Evolutionary conservation across 2,329 filamentous ascomycete genomes (phyloP), one percentile per base, ranked within the genome.

Genomic region (Pseudogymnoascus destructans): DNA sequence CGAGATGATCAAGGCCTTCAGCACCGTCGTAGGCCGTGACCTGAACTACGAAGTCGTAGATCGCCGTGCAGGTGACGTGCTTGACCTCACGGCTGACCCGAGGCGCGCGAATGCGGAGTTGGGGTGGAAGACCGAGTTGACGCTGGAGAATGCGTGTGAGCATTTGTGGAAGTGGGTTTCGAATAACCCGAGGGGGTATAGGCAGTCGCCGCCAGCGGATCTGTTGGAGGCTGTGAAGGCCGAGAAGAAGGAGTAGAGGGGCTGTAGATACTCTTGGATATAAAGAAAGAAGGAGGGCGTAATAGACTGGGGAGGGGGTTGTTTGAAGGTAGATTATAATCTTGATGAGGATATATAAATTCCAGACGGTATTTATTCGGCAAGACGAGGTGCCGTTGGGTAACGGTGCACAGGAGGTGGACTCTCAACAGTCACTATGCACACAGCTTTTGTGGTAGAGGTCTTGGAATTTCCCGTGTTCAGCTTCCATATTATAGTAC

Each of bases 121-220:
- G 58, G 77, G 83, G 63, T 98, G 93, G 93, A 91, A 91, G 78
- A 91, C 93, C 1, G 81, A 95, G 75, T 78, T 86, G 60, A 91
- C 87, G 17, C 82, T 98, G 70, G 92, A 97, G 75, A 84, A 95
- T 71, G 91, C 92, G 23, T 98, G 93, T 71, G 82, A 85, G 65
- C 90, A 98, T 73, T 78, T 98, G 64, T 98, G 93, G 93, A 85
- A 84, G 69, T 98, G 93, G 93, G 95, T 95, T 13, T 79, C 86
- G 75, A 97, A 96, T 75, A 97, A 97, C 75, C 93, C 93, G 21
- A 84, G 91, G 74, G 93, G 93, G 19, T 97, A 97, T 76, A 81
- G 87, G 64, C 91, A 97, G 75, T 79, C 90, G 64, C 89, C 92
- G n/a, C 92, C 93, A 0, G 79, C 87, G 64, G 83, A 87, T 73